Conservation (phyloP, 768 basidiomycete species). For the Neoboletus magnificus region DNA sequence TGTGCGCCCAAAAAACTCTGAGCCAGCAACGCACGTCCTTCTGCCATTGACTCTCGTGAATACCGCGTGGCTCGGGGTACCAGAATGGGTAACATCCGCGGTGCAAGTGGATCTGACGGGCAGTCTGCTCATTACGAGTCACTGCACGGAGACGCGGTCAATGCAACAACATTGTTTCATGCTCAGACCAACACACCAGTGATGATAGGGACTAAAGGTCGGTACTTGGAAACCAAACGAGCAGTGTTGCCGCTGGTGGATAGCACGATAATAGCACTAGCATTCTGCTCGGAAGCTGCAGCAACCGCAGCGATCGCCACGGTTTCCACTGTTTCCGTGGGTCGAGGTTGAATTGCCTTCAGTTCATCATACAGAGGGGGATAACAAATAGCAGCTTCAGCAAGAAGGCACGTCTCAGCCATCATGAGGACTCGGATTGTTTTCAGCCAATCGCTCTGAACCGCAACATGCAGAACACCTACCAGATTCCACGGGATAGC, state of each 20-base stretch:
- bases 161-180: not conserved
- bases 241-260: constrained; percentile 97
- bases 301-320: constrained; percentile 95
- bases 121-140: constrained; percentile 92
- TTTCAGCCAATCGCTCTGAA: constrained; percentile 4
- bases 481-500: constrained; percentile 95
- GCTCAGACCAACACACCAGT: constrained; percentile 55
- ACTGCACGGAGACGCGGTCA: constrained; percentile 44
- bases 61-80: constrained; percentile 92
- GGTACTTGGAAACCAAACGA: constrained; percentile 93
- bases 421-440: constrained; percentile 83
- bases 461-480: constrained; percentile 22
- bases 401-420: constrained; percentile 98
- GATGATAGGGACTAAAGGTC: constrained; percentile 91
- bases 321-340: constrained; percentile 93
- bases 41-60: constrained; percentile 91
- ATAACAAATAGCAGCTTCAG: constrained; percentile 94
- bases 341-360: constrained; percentile 71
- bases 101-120: constrained; percentile 95
- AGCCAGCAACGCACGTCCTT: constrained; percentile 66
- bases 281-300: constrained; percentile 91
- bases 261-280: constrained; percentile 91
- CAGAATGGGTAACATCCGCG: constrained; percentile 96
- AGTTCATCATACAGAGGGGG: constrained; percentile 92
- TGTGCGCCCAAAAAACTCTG: not conserved